phyloP scores from a whole-genome alignment of 768 basidiomycete genomes.

The Suillus paluster region DNA sequence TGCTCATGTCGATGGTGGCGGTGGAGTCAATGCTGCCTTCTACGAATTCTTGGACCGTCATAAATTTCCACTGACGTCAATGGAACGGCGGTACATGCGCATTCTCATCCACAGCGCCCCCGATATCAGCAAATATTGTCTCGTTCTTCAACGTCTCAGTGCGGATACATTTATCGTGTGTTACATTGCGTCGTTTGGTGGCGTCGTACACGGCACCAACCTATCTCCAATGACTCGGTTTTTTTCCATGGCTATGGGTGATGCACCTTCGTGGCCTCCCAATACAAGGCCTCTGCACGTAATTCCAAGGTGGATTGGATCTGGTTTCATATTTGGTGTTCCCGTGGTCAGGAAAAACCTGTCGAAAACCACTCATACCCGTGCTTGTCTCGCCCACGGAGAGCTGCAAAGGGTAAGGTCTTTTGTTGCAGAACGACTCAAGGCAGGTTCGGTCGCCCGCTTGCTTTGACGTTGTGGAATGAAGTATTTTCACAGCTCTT shows the following conservation, averaged over 20 bases:
- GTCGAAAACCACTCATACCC: conserved; percentile 8
- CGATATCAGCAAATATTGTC: conserved; percentile 25
- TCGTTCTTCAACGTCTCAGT: conserved; percentile 38
- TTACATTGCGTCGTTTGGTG: conserved; percentile 40
- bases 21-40: conserved; percentile 13
- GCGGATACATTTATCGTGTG: conserved; percentile 39
- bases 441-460: neutral
- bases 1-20: conserved; percentile 13
- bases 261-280: conserved; percentile 30
- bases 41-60: conserved; percentile 11
- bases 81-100: conserved; percentile 5
- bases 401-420: conserved; percentile 13
- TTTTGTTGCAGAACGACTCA: conserved; percentile 1
- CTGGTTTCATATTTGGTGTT: conserved; percentile 39
- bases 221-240: conserved; percentile 30
- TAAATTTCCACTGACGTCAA: conserved; percentile 7
- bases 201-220: conserved; percentile 25
- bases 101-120: neutral
- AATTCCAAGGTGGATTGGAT: conserved; percentile 31
- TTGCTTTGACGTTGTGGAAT: neutral
- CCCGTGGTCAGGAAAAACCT: conserved; percentile 27
- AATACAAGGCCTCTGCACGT: conserved; percentile 33
- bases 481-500: conserved; percentile 2
- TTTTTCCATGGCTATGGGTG: conserved; percentile 43
- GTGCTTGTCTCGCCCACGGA: conserved; percentile 6